These are phyloP conservation scores for Paramecium primaurelia DNA, from an alignment of 73 alveolate genomes.

Conservation along the genomic window DNA sequence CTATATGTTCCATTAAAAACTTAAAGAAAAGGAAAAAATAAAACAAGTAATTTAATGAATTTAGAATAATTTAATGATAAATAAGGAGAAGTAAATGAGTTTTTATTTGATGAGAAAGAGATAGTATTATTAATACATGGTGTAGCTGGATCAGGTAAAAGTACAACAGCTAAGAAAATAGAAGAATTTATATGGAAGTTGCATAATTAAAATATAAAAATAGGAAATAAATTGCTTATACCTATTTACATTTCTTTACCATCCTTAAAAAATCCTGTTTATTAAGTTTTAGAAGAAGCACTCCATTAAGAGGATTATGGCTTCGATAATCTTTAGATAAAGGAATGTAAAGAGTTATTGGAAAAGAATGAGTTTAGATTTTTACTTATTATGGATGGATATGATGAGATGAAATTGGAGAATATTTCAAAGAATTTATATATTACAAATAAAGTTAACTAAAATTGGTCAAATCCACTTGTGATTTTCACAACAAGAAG, in stretches of 20 bases:
- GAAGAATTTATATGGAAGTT: neutral
- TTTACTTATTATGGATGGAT: neutral
- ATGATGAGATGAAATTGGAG: neutral
- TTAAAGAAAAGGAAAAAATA: neutral
- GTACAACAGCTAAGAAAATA: neutral
- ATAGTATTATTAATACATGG: neutral
- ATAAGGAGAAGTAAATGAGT: neutral
- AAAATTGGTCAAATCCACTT: neutral
- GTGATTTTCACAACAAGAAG: neutral
- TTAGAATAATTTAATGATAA: neutral
- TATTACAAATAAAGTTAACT: neutral
- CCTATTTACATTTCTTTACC: neutral
- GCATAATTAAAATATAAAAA: neutral
- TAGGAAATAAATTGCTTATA: neutral
- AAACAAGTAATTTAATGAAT: neutral
- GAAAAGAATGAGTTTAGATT: neutral
- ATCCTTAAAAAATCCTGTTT: neutral
- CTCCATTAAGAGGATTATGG: neutral
- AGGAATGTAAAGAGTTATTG: neutral
- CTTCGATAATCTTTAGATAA: neutral
- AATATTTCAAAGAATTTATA: neutral
- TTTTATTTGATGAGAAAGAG: neutral
- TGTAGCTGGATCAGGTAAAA: neutral
- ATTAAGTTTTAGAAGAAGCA: neutral
- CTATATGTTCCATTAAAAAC: neutral